Base-by-base conservation (phyloP, 352 stramenopile genomes). In the Pythium scleroteichum region DNA sequence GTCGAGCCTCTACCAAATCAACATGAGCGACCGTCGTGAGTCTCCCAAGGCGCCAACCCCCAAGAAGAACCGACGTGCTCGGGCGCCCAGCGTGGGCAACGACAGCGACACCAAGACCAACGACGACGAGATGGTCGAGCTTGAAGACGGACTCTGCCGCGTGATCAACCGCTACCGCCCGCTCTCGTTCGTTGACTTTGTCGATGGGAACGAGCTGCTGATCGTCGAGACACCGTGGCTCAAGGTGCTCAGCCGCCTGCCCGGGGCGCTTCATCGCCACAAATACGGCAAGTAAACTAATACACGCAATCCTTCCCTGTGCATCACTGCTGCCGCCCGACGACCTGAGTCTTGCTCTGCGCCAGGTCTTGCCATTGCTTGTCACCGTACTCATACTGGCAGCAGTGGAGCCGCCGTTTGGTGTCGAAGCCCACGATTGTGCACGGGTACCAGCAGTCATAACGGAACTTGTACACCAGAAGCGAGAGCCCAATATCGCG, bases 141-240 rank as follows among this genome's bases (percentile, higher is more conserved):
- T 87, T 7, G 73, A 86, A 33, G 75, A 90, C 23, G 76, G 78
- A 23, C 78, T 91, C 45, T 92, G 82, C 60, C 79, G 74, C 33
- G 80, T 93, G 40, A 80, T 94, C 63, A 89, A 90, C 62, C 79
- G 82, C 27, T 94, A 92, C 73, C 79, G 85, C 22, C 85, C 85
- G 53, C 72, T 94, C n/a, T 88, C 85, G 48, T 94, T 92, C 64
- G 80, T 90, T 38, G 82, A 92, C 57, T 94, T 93, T 67, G 50
- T 94, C 27, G 77, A 71, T 46, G 76, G 76, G 42, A 83, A 81
- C 54, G 85, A 94, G 69, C 69, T 94, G 58, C 61, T 92, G 33
- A 75, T 94, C 46, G 83, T 94, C 26, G 85, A 94, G 71, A 93
- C 82, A 22, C 85, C 83, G 47, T 94, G 85, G 79, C 78, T 94